Percentiles rank a stretch among this genome's conserved stretches.
phyloP scores from a whole-genome alignment of 768 basidiomycete genomes.

The Glaciozyma antarctica region DNA sequence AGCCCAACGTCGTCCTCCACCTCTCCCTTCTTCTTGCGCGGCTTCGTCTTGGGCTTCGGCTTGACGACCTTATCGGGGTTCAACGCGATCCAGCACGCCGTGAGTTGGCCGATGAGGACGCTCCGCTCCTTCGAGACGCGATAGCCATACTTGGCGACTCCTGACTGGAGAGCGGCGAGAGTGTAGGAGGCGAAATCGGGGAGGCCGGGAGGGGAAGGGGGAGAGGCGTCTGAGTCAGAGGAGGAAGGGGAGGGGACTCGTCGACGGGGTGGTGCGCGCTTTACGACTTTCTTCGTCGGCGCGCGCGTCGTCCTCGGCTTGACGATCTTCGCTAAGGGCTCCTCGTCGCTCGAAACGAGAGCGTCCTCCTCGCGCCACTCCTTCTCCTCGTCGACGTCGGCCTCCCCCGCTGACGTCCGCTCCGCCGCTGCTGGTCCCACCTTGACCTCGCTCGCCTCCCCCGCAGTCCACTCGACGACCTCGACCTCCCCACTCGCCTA shows the following conservation, averaged over 20 bases:
- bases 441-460: not conserved
- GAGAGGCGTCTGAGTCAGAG: not conserved
- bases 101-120: slow-evolving; percentile 24
- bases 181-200: slow-evolving; percentile 14
- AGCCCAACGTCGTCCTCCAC: slow-evolving; percentile 3
- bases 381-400: not conserved
- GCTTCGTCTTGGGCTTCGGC: not conserved
- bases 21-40: not conserved
- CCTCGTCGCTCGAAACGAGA: slow-evolving; percentile 20
- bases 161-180: slow-evolving; percentile 14
- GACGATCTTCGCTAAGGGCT: not conserved
- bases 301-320: not conserved
- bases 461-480: not conserved
- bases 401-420: not conserved
- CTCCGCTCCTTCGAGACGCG: slow-evolving; percentile 17
- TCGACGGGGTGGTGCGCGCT: not conserved
- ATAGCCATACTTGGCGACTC: slow-evolving; percentile 21
- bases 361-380: not conserved
- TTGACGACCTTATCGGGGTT: not conserved
- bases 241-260: not conserved
- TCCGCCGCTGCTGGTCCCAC: not conserved
- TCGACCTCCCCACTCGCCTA: not conserved
- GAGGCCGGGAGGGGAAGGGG: not conserved
- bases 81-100: slow-evolving; percentile 19
- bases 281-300: not conserved